A percentile compares a stretch with the other conserved stretches of the same genome.
phyloP scores from a whole-genome alignment of 75 land plant genomes.

The Pinus taeda region DNA sequence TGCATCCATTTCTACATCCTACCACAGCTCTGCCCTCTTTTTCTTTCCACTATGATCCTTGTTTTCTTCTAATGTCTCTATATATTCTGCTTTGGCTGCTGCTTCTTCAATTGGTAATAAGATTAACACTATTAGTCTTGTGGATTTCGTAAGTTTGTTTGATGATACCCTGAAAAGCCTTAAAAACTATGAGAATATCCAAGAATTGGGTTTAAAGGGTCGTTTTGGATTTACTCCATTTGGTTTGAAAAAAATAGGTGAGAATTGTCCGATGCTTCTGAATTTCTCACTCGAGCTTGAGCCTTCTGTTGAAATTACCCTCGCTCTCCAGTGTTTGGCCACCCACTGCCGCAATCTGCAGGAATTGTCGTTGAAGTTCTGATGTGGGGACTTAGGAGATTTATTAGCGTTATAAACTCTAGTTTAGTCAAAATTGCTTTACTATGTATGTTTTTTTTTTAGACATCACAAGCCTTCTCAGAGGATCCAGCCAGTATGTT shows the following conservation, averaged over 20 bases:
- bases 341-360: constrained; percentile 10
- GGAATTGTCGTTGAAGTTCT: constrained; percentile 26
- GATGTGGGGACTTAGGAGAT: constrained; percentile 14
- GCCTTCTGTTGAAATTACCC: constrained; percentile 17
- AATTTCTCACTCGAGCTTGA: constrained; percentile 21
- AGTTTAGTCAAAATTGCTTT: constrained; percentile 22
- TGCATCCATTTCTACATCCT: constrained; percentile 37
- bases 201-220: constrained; percentile 32
- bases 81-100: too few relatives aligned
- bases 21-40: constrained; percentile 30
- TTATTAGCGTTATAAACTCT: constrained; percentile 18
- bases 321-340: constrained; percentile 20
- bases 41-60: too few relatives aligned
- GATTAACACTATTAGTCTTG: too few relatives aligned
- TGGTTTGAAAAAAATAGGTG: constrained; percentile 24
- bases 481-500: too few relatives aligned
- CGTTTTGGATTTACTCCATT: constrained; percentile 21
- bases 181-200: constrained; percentile 10
- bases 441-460: constrained; percentile 5
- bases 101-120: too few relatives aligned
- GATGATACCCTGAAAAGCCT: constrained; percentile 26
- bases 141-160: not conserved
- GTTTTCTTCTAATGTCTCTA: too few relatives aligned
- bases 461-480: too few relatives aligned
- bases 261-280: constrained; percentile 18